Conservation (phyloP, 768 basidiomycete genomes). For the Termitomyces eurrhizus region DNA sequence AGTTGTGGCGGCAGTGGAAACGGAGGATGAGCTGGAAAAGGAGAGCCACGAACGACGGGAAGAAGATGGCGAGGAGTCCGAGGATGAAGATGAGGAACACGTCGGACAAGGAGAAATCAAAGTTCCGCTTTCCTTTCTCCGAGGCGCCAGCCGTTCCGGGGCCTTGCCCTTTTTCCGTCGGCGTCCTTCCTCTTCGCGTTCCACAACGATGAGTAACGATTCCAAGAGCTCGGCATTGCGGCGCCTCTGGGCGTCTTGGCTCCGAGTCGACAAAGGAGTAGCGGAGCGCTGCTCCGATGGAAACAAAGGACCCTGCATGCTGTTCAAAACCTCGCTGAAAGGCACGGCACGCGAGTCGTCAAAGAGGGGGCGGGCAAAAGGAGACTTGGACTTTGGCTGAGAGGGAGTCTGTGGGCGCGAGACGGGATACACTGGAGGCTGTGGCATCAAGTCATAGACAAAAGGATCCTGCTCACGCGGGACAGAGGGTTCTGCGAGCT, state of each 20-base stretch:
- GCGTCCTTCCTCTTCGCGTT: conserved; percentile 38
- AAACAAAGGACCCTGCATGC: conserved; percentile 60
- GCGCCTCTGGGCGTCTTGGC: conserved; percentile 13
- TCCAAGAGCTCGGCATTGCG: conserved; percentile 36
- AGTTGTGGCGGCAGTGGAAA: conserved; percentile 32
- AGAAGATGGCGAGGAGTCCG: conserved; percentile 25
- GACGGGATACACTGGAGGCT: background rate
- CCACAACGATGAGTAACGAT: conserved; percentile 37
- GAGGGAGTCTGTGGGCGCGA: conserved; percentile 7
- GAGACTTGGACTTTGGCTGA: conserved; percentile 13
- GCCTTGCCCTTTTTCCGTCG: conserved; percentile 29
- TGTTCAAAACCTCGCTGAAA: conserved; percentile 52
- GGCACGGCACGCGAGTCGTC: conserved; percentile 39
- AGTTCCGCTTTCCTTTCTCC: conserved; percentile 10
- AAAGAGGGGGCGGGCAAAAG: conserved; percentile 22
- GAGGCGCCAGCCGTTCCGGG: conserved; percentile 8
- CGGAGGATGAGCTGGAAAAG: conserved; percentile 22
- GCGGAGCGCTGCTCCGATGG: conserved; percentile 33
- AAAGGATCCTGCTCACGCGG: conserved; percentile 18
- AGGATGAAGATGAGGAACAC: conserved; percentile 21
- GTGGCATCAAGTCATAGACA: conserved; percentile 25
- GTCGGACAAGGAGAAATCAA: conserved; percentile 3
- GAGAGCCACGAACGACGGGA: conserved; percentile 23
- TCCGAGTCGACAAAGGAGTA: conserved; percentile 20
- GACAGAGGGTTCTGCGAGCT: conserved; percentile 10